Evolutionary conservation across 495 filamentous ascomycete genomes (phyloP).

Genomic region (Aspergillus haitiensis): DNA sequence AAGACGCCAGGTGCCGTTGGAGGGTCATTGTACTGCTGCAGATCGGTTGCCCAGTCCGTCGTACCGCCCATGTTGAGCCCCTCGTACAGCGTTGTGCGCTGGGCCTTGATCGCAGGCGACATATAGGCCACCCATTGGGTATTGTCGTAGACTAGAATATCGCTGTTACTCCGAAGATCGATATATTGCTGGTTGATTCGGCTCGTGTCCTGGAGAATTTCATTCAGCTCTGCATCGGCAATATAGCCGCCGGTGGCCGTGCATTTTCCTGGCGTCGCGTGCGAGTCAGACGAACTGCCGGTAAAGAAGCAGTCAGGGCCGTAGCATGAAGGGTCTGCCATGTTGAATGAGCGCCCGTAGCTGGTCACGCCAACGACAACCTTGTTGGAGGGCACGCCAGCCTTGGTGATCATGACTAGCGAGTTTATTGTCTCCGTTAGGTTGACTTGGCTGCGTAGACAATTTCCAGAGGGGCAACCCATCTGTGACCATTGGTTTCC

Average conservation of each 20-base stretch:
- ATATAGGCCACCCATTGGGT: slow-evolving; percentile 41
- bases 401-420: slow-evolving; percentile 53
- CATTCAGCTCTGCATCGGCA: slow-evolving; percentile 23
- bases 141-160: slow-evolving; percentile 38
- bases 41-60: slow-evolving; percentile 40
- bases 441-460: slow-evolving; percentile 44
- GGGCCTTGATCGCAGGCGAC: slow-evolving; percentile 27
- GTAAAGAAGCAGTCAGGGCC: slow-evolving; percentile 29
- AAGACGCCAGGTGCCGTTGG: neutral
- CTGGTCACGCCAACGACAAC: slow-evolving; percentile 39
- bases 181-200: slow-evolving; percentile 11
- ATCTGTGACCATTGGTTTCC: slow-evolving; percentile 21
- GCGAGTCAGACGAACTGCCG: slow-evolving; percentile 27
- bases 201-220: neutral
- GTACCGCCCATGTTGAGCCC: slow-evolving; percentile 30
- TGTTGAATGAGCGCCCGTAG: slow-evolving; percentile 44
- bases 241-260: slow-evolving; percentile 32
- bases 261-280: slow-evolving; percentile 33
- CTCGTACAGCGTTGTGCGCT: slow-evolving; percentile 22
- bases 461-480: slow-evolving; percentile 41
- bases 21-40: slow-evolving; percentile 23
- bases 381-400: slow-evolving; percentile 42
- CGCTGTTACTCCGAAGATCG: slow-evolving; percentile 22
- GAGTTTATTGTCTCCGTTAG: slow-evolving; percentile 41
- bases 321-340: slow-evolving; percentile 29